These are phyloP conservation scores for Arbutus unedo DNA, from an alignment of 148 eudicot genomes.

Conservation along the genomic window DNA sequence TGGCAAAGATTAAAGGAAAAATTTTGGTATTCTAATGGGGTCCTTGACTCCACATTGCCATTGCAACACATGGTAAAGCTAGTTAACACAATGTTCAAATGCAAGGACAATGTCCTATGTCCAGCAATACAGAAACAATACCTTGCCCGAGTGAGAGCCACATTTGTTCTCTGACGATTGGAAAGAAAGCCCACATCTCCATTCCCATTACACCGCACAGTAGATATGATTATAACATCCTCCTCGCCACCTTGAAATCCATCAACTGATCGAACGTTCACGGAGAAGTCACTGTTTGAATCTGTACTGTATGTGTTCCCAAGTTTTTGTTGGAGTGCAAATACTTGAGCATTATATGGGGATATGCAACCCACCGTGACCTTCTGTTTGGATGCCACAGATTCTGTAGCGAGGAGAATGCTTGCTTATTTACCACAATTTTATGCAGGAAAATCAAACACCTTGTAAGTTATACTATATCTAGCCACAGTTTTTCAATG, in stretches of 20 bases:
- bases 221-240: conserved; percentile 66
- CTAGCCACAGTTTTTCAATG: not conserved
- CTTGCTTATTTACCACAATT: conserved; percentile 31
- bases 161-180: conserved; percentile 56
- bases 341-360: conserved; percentile 31
- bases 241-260: conserved; percentile 12
- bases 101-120: conserved; percentile 10
- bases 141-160: conserved; percentile 34
- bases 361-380: conserved; percentile 55
- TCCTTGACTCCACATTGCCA: too few species aligned
- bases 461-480: conserved; percentile 24
- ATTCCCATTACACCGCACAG: conserved; percentile 48
- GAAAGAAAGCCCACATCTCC: conserved; percentile 71
- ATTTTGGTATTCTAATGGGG: too few species aligned
- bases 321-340: not conserved
- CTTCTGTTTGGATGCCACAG: conserved; percentile 22
- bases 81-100: conserved; percentile 23
- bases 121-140: conserved; percentile 11
- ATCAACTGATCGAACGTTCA: not conserved
- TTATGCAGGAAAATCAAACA: conserved; percentile 29
- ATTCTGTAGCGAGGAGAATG: conserved; percentile 19
- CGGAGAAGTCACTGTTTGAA: not conserved
- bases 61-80: conserved; percentile 35
- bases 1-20: too few species aligned
- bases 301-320: not conserved